Evolutionary conservation across 441 rosid genomes (phyloP).

Genomic region (Metrosideros polymorpha): DNA sequence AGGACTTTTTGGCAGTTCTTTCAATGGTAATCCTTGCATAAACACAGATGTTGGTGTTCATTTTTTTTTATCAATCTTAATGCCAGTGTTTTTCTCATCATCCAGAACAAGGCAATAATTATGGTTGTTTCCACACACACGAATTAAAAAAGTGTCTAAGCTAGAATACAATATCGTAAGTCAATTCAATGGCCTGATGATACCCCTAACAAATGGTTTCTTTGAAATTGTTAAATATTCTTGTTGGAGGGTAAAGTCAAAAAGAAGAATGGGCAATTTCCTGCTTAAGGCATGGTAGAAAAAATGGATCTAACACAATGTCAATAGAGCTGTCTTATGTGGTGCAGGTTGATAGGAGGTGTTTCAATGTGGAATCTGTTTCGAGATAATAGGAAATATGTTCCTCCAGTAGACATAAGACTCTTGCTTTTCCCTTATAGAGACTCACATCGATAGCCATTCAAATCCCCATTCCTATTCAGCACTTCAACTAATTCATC

Average conservation of each 20-base stretch:
- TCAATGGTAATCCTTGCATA: background rate
- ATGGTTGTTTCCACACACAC: background rate
- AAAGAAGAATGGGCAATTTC: background rate
- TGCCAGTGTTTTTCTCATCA: background rate
- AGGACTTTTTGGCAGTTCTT: background rate
- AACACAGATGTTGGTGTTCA: background rate
- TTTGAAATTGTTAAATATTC: background rate
- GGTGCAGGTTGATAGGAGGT: background rate
- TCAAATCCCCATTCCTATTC: background rate
- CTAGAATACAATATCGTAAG: background rate
- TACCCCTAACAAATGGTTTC: background rate
- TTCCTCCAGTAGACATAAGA: background rate
- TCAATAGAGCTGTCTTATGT: background rate
- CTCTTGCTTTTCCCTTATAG: background rate
- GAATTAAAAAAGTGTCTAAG: background rate
- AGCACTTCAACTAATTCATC: background rate
- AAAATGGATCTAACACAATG: background rate
- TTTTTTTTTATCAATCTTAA: background rate
- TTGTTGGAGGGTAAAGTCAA: background rate
- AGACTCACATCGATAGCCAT: background rate
- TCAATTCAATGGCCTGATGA: background rate
- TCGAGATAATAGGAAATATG: background rate
- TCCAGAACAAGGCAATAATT: background rate
- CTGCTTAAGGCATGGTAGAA: background rate
- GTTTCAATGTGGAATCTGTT: background rate